A percentile compares a stretch with the other conserved stretches of the same genome.
Evolutionary conservation across 2,329 filamentous ascomycete species (phyloP).

Genomic region (Fusarium circinatum): DNA sequence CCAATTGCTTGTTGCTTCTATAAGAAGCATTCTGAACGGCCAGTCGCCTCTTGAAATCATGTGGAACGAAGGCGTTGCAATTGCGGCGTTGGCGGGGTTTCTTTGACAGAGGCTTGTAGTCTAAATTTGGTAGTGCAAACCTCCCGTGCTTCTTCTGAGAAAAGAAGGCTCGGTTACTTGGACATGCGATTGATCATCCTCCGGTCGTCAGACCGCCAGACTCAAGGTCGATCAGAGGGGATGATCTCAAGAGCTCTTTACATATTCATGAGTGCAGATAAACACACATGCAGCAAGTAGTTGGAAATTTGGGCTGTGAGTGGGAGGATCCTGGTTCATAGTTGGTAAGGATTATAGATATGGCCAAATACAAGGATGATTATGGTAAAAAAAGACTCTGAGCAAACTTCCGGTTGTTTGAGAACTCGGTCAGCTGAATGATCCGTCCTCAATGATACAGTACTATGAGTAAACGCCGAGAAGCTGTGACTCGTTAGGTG

Average conservation of each 20-base stretch:
- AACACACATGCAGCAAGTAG: not conserved
- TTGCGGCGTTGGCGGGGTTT: constrained; percentile 21
- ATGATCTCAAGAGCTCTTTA: constrained; percentile 12
- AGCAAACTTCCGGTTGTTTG: constrained; percentile 12
- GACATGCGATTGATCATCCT: constrained; percentile 25
- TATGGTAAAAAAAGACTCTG: not conserved
- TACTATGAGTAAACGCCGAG: not conserved
- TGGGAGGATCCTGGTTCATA: not conserved
- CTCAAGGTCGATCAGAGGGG: constrained; percentile 26
- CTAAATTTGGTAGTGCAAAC: constrained; percentile 10
- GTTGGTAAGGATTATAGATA: not conserved
- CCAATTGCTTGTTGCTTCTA: not conserved
- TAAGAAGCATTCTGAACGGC: not conserved
- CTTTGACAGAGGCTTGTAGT: constrained; percentile 5
- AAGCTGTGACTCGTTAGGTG: constrained; percentile 25
- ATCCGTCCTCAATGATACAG: constrained; percentile 6
- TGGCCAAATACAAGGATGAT: constrained; percentile 2
- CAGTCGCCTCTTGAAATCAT: constrained; percentile 16
- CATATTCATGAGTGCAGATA: not conserved
- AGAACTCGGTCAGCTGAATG: constrained; percentile 28
- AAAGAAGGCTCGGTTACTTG: not conserved
- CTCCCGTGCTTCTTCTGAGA: not conserved
- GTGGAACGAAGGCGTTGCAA: constrained; percentile 33
- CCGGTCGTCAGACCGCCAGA: constrained; percentile 26
- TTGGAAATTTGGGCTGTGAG: not conserved